Base-by-base conservation (phyloP, 164 flowering plant genomes). In the Hamamelis virginiana region DNA sequence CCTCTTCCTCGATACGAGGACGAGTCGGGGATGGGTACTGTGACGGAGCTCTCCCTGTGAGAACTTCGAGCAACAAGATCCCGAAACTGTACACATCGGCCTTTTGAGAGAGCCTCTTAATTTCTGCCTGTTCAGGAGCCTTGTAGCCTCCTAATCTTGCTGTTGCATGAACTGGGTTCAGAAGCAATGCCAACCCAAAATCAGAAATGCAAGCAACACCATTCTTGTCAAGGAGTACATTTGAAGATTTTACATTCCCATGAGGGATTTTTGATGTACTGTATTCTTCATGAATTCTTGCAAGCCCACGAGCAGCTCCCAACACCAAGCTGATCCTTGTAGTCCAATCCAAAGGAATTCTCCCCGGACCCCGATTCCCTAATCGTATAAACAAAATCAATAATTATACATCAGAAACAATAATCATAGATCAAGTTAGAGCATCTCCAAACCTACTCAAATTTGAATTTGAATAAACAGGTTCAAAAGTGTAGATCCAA, bases 261-360 rank as follows among this genome's bases (percentile, higher is more conserved):
- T 96, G 99, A 0, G 96, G 96, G 8, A 96, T 79, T 69, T 84
- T 89, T 0, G 95, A 69, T 27, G 73, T 67, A 8, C 74, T 66
- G 76, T 91, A 90, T 65, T 90, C 89, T 12, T 86, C 87, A 52
- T 96, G 98, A 48, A 96, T 82, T 45, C 81, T 69, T 4, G 92
- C 89, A 1, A 96, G 83, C 19, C 99, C 99, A 1, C 96, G 79
- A 44, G 98, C 97, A 0, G 97, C 97, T 18, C 98, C 98, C 6
- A 93, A 69, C 13, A 84, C 88, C 78, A 96, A 76, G 74, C 97
- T 86, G 72, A 91, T 83, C 76, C 99, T 86, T 10, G 96, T 91
- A 1, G 97, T 91, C 99, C 99, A 96, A 72, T 96, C 99, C 74
- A 96, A 58, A 18, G 99, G 97, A 59, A 87, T 90, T 69, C 99